Base-by-base conservation (phyloP, 352 stramenopile species). In the Bremia lactucae region DNA sequence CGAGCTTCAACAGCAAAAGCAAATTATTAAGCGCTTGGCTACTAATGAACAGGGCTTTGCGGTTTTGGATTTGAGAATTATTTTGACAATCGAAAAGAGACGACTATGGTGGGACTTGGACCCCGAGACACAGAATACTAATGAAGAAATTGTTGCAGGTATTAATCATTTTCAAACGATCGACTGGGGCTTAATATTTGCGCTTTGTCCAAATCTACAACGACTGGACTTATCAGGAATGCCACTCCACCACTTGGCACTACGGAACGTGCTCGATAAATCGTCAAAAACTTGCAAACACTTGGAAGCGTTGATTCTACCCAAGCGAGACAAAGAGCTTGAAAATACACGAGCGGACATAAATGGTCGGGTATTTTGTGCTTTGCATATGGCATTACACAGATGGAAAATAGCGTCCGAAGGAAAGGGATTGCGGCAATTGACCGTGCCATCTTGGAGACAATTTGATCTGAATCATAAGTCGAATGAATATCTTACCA, bases 51-150 rank as follows among this genome's bases (percentile, higher is more conserved):
- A 35, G 0, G 66, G 66, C 8, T 18, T 35, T 0, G 33, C 29
- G 14, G 9, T 74, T 3, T 26, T 59, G 26, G 56, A 72, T 19
- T 26, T 77, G 41, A 41, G 50, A 5, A 55, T 76, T 9, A 15
- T 38, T 26, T 55, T 71, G 14, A 53, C 46, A 4, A 9, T 43
- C 8, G 36, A 58, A 9, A 64, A 62, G 39, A 36, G 33, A 14
- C 29, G 8, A 35, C 26, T 71, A 6, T 76, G 62, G 65, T 71
- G 65, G 65, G 55, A 65, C 9, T 20, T 65, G 22, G 53, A 62
- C 20, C 41, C 41, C 3, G 41, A 43, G 9, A 44, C 46, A 19
- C 41, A 58, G 9, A 46, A n/a, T 0, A 33, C 38, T 3, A 40
- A 36, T 0, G 38, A 36, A 13, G 29, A 37, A 39, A 28, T 26